Conservation (phyloP, 2,329 filamentous ascomycete genomes). For the Parascedosporium putredinis region DNA sequence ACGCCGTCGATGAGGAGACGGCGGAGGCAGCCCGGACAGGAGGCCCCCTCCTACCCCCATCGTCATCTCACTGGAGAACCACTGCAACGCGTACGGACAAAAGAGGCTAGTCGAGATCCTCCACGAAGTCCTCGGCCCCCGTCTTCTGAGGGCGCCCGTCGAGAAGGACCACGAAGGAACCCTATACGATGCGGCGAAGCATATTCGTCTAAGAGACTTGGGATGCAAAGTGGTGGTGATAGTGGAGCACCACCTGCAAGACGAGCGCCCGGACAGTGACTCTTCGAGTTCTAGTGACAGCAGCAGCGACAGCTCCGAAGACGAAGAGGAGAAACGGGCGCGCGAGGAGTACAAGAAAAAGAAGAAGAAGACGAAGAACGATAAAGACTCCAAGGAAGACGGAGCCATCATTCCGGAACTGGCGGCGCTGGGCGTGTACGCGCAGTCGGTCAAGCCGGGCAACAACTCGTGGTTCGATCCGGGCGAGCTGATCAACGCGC, state of each 20-base stretch:
- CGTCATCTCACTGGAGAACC: constrained; percentile 57
- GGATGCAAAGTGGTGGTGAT: constrained; percentile 56
- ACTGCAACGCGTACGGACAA: constrained; percentile 51
- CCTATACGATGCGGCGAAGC: constrained; percentile 29
- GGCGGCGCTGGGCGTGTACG: constrained; percentile 56
- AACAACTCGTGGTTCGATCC: constrained; percentile 56
- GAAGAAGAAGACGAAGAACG: constrained; percentile 36
- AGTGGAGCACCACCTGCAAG: constrained; percentile 53
- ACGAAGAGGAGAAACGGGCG: constrained; percentile 33
- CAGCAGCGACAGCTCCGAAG: constrained; percentile 28
- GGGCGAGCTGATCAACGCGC: constrained; percentile 39
- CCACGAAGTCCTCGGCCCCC: constrained; percentile 50
- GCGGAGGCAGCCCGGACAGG: constrained; percentile 24
- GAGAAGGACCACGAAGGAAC: constrained; percentile 34
- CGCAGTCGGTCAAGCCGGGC: constrained; percentile 57
- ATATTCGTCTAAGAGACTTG: constrained; percentile 48
- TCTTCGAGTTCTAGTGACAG: constrained; percentile 17
- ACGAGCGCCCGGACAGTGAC: constrained; percentile 30
- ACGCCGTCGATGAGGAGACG: constrained; percentile 49
- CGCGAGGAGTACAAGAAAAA: constrained; percentile 40
- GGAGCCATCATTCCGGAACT: constrained; percentile 52
- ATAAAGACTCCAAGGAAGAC: constrained; percentile 28
- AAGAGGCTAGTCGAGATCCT: constrained; percentile 53
- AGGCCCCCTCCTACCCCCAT: constrained; percentile 41
- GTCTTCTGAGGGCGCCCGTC: constrained; percentile 48